Conservation (phyloP, 495 filamentous ascomycete genomes). For the Neurospora tetraspora region DNA sequence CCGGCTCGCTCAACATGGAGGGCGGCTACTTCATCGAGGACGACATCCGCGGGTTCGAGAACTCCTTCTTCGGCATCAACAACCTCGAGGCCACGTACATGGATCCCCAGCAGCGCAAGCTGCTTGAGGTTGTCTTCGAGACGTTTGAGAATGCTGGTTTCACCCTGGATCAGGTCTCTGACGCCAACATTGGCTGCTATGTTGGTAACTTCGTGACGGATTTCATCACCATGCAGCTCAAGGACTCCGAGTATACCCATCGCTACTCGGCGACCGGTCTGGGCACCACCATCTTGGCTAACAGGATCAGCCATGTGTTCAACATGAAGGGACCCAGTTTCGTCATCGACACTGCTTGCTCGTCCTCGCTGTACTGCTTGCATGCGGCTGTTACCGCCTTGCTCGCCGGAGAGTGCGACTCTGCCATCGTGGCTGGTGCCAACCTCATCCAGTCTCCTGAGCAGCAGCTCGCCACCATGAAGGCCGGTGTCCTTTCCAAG, state of each 20-base stretch:
- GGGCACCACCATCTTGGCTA: slow-evolving; percentile 27
- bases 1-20: slow-evolving; percentile 17
- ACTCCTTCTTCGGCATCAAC: slow-evolving; percentile 42
- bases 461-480: slow-evolving; percentile 23
- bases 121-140: slow-evolving; percentile 42
- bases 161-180: slow-evolving; percentile 17
- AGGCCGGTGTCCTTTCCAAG: slow-evolving; percentile 25
- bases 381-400: slow-evolving; percentile 43
- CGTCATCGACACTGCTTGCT: slow-evolving; percentile 45
- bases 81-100: slow-evolving; percentile 36
- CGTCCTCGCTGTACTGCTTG: slow-evolving; percentile 40
- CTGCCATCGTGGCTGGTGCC: slow-evolving; percentile 40
- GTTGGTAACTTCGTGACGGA: slow-evolving; percentile 58
- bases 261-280: slow-evolving; percentile 22
- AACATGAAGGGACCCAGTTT: slow-evolving; percentile 33
- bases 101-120: slow-evolving; percentile 43
- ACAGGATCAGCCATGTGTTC: slow-evolving; percentile 42
- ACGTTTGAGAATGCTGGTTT: slow-evolving; percentile 44
- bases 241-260: slow-evolving; percentile 9
- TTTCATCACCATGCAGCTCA: slow-evolving; percentile 43
- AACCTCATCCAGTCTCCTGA: slow-evolving; percentile 40
- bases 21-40: slow-evolving; percentile 61
- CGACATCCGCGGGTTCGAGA: slow-evolving; percentile 34
- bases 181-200: slow-evolving; percentile 36
- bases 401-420: slow-evolving; percentile 23